Base-by-base conservation (phyloP, 306 rosid genomes). In the Arachis stenosperma region DNA sequence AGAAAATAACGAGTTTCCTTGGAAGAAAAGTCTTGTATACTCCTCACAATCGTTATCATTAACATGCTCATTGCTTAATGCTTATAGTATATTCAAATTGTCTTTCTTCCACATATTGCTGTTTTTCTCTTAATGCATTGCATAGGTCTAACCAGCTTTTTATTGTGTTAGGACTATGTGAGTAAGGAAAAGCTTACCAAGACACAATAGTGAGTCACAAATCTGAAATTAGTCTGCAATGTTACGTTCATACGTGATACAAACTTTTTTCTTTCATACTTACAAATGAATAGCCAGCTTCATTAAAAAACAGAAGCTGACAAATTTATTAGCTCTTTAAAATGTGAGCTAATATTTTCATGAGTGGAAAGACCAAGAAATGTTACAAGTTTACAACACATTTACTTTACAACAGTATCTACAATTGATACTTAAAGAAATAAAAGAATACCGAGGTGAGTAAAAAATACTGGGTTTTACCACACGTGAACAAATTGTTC, bases 201-300 rank as follows among this genome's bases (percentile, higher is more conserved):
- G 96, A 92, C 54, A 65, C 70, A 71, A 84, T 90, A 79, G 98
- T 92, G 66, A 82, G 98, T 22, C 27, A 22, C 27, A 22, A 22
- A 22, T 22, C 27, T 6, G 75, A 30, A 53, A 5, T 74, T 75
- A n/a, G 30, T 59, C 29, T 66, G 59, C 41, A 74, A 52, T 17
- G 65, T 60, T 40, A 37, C 27, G 27, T 22, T 22, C 27, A 1
- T 22, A 55, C 53, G 46, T 43, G 47, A 11, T 75, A 66, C 74
- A 72, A 50, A 51, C 51, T 76, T 79, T 62, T 74, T 82, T 50
- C 15, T 41, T 56, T 42, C 68, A 70, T 70, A 12, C 51, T 15
- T 29, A 41, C 8, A n/a, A 78, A 72, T 57, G 69, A 86, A 63
- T 65, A 37, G 56, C 75, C 72, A 82, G 91, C 91, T 84, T 81